Percentiles rank a stretch among this genome's conserved stretches.
These are phyloP conservation scores for Thraustochytrium striatum DNA, from an alignment of 352 stramenopile genomes.

Conservation along the genomic window DNA sequence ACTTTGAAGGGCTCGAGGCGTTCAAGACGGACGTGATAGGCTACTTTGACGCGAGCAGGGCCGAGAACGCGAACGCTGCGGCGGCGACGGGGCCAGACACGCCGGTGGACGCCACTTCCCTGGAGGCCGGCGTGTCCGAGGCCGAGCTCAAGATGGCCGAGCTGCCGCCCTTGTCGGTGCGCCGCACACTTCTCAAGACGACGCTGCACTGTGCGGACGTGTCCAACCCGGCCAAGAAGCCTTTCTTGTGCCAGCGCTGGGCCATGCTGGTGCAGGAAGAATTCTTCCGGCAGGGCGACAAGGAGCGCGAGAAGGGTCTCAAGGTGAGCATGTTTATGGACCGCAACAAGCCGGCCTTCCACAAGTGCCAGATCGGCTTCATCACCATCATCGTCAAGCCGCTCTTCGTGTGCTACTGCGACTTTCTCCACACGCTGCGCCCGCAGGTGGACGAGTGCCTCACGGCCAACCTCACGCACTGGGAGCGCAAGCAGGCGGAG, in stretches of 20 bases:
- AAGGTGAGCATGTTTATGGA: conserved; percentile 39
- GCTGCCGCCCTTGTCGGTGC: background rate
- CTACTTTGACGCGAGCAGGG: conserved; percentile 1
- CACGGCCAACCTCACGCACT: conserved; percentile 24
- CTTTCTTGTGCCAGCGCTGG: conserved; percentile 4
- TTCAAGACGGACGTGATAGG: conserved; percentile 38
- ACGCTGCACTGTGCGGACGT: conserved; percentile 56
- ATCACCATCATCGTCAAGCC: conserved; percentile 44
- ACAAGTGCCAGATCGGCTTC: conserved; percentile 48
- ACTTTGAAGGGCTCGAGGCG: conserved; percentile 55
- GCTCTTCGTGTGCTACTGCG: conserved; percentile 38
- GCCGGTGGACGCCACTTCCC: background rate
- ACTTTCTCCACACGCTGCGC: conserved; percentile 33
- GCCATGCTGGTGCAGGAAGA: conserved; percentile 41
- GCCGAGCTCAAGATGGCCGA: background rate
- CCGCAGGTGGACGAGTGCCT: conserved; percentile 44
- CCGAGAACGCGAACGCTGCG: background rate
- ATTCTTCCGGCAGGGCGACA: conserved; percentile 50
- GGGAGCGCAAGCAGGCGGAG: conserved; percentile 24
- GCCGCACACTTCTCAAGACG: conserved; percentile 22
- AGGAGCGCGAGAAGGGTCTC: conserved; percentile 41
- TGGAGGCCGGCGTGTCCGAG: background rate
- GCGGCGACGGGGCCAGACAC: no score
- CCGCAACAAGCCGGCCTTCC: conserved; percentile 16
- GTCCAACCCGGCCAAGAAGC: conserved; percentile 51